A percentile compares a stretch with the other conserved stretches of the same genome.
Evolutionary conservation across 2,329 filamentous ascomycete genomes (phyloP).

Genomic region (Cryoendolithus antarcticus): DNA sequence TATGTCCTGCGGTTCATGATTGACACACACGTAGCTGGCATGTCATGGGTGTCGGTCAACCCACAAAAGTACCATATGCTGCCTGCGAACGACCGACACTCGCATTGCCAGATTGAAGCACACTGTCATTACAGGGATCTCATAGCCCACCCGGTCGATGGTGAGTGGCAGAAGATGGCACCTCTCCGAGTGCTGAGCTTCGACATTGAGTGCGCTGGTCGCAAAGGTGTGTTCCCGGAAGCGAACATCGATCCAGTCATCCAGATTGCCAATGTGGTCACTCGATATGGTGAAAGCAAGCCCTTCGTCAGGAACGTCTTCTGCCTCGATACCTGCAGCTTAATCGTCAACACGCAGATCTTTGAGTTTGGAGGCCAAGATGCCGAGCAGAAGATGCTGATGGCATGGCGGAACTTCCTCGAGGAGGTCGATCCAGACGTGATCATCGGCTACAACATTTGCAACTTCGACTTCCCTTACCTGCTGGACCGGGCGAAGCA

Average conservation of each 20-base stretch:
- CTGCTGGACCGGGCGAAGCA: constrained; percentile 77
- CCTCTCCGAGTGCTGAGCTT: constrained; percentile 87
- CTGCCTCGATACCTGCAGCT: constrained; percentile 79
- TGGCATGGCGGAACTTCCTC: constrained; percentile 81
- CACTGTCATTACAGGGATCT: constrained; percentile 70
- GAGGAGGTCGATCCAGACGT: constrained; percentile 88
- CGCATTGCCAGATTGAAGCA: constrained; percentile 94
- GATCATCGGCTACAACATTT: constrained; percentile 97
- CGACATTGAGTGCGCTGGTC: constrained; percentile 95
- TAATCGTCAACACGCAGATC: constrained; percentile 90
- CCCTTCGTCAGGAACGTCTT: constrained; percentile 96
- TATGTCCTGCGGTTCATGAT: constrained; percentile 97
- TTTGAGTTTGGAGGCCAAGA: constrained; percentile 51
- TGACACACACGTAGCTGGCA: constrained; percentile 84
- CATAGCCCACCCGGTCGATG: constrained; percentile 75
- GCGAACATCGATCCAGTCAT: constrained; percentile 87
- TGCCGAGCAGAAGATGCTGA: constrained; percentile 78
- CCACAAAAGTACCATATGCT: constrained; percentile 62
- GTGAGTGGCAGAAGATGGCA: constrained; percentile 97
- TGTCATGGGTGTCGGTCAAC: constrained; percentile 93
- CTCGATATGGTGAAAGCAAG: constrained; percentile 85
- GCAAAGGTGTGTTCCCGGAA: constrained; percentile 95
- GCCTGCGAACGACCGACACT: constrained; percentile 55
- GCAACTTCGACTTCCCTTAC: constrained; percentile 98
- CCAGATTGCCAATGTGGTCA: constrained; percentile 94